Conservation (phyloP, 768 basidiomycete genomes). For the Trametes gibbosa region DNA sequence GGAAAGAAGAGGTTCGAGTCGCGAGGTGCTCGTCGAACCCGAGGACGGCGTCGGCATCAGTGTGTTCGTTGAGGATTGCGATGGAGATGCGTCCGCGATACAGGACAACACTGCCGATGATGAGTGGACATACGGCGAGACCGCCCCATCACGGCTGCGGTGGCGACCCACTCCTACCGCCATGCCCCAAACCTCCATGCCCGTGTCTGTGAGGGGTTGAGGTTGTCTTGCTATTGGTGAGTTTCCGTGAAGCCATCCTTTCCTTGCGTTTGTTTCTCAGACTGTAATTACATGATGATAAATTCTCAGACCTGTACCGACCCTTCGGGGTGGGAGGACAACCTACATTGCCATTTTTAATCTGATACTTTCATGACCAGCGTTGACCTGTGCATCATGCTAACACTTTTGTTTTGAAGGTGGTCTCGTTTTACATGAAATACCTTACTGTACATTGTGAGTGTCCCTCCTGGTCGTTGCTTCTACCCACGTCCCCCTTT, state of each 20-base stretch:
- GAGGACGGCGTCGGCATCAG: slow-evolving; percentile 70
- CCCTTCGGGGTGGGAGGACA: slow-evolving; percentile 48
- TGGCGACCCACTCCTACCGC: slow-evolving; percentile 28
- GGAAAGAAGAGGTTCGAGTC: slow-evolving; percentile 30
- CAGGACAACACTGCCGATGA: slow-evolving; percentile 33
- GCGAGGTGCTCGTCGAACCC: slow-evolving; percentile 65
- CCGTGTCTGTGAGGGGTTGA: slow-evolving; percentile 18
- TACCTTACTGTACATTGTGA: slow-evolving; percentile 30
- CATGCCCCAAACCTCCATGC: slow-evolving; percentile 15
- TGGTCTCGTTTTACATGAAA: neutral
- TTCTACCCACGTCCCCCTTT: neutral
- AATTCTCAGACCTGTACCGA: slow-evolving; percentile 79
- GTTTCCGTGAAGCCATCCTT: slow-evolving; percentile 23
- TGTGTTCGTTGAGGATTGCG: slow-evolving; percentile 77
- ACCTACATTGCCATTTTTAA: slow-evolving; percentile 60
- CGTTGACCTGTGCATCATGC: slow-evolving; percentile 10
- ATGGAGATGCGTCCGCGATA: slow-evolving; percentile 34
- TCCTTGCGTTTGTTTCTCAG: slow-evolving; percentile 4
- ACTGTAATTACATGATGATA: slow-evolving; percentile 51
- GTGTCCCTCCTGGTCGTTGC: slow-evolving; percentile 22
- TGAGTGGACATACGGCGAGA: slow-evolving; percentile 56
- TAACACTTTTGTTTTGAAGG: slow-evolving; percentile 15
- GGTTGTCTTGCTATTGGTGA: neutral
- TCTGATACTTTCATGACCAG: slow-evolving; percentile 31
- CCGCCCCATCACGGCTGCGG: slow-evolving; percentile 44